Evolutionary conservation across 179 eudicot species (phyloP).

Genomic region (Carnegiea gigantea): DNA sequence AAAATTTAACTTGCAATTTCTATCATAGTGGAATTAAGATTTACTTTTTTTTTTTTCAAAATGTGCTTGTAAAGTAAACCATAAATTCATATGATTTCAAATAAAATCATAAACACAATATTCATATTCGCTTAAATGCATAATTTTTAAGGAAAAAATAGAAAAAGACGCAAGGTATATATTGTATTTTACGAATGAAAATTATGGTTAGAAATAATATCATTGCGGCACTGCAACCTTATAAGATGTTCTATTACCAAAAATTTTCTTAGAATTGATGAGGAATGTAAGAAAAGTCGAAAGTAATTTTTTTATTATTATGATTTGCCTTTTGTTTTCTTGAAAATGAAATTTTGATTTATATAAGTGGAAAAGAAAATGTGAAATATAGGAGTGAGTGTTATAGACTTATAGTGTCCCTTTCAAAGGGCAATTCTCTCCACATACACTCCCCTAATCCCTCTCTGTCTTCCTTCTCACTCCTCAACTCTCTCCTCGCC

Average conservation of each 20-base stretch:
- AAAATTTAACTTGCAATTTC: too few species aligned
- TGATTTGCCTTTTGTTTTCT: too few species aligned
- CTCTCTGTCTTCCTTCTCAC: constrained; percentile 18
- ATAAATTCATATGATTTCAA: not conserved
- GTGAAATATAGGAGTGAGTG: not conserved
- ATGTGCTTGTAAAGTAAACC: not conserved
- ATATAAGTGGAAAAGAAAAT: not conserved
- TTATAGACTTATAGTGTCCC: constrained; percentile 9
- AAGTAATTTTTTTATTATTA: too few species aligned
- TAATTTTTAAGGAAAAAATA: not conserved
- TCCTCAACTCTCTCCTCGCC: constrained; percentile 38
- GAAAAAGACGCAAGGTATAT: not conserved
- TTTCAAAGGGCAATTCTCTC: constrained; percentile 27
- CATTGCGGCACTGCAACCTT: not conserved
- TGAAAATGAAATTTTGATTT: too few species aligned
- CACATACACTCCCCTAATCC: constrained; percentile 22
- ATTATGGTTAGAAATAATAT: not conserved
- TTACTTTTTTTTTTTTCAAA: too few species aligned
- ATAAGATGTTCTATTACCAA: too few species aligned
- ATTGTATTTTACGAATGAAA: not conserved
- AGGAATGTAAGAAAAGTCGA: too few species aligned
- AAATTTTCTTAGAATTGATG: too few species aligned
- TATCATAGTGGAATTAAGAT: too few species aligned
- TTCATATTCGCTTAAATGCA: too few species aligned
- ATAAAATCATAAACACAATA: not conserved